Percentiles rank a stretch among this genome's conserved stretches.
Evolutionary conservation across 495 filamentous ascomycete genomes (phyloP).

Genomic region (Neurospora sp.): DNA sequence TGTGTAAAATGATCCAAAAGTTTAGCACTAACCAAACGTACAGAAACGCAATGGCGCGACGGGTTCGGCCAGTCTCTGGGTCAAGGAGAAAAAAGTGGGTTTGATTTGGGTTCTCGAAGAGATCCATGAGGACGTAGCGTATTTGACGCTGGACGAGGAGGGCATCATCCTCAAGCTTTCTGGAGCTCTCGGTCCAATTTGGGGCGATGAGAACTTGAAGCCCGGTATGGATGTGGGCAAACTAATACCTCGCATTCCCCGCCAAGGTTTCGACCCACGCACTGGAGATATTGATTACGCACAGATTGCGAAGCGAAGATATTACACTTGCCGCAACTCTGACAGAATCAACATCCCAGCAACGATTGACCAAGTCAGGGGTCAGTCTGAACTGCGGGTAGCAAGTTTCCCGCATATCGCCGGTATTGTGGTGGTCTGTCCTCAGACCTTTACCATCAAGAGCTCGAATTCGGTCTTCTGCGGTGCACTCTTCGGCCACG

Average conservation of each 20-base stretch:
- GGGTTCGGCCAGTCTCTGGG: conserved; percentile 91
- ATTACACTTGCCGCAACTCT: conserved; percentile 70
- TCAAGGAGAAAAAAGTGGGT: conserved; percentile 90
- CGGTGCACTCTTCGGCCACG: conserved; percentile 78
- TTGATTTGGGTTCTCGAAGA: conserved; percentile 97
- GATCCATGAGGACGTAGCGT: conserved; percentile 86
- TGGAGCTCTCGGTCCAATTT: conserved; percentile 66
- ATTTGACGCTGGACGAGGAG: conserved; percentile 59
- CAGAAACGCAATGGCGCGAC: conserved; percentile 86
- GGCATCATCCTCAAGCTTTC: conserved; percentile 56
- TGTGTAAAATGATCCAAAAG: neutral
- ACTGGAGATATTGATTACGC: conserved; percentile 62
- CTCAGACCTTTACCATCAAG: conserved; percentile 64
- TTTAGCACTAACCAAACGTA: conserved; percentile 3
- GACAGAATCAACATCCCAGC: conserved; percentile 70
- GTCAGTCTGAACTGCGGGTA: conserved; percentile 58
- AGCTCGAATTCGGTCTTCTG: conserved; percentile 95
- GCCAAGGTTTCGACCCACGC: conserved; percentile 50
- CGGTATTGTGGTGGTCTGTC: conserved; percentile 82
- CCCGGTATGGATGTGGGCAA: conserved; percentile 60
- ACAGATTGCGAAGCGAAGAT: conserved; percentile 54
- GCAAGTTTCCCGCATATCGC: conserved; percentile 96
- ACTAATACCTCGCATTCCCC: conserved; percentile 73
- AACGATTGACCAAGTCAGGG: conserved; percentile 56
- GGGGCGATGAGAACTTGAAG: conserved; percentile 58